These are phyloP conservation scores for Cenchrus americanus DNA, from an alignment of 176 grass and related monocot genomes.

Conservation along the genomic window DNA sequence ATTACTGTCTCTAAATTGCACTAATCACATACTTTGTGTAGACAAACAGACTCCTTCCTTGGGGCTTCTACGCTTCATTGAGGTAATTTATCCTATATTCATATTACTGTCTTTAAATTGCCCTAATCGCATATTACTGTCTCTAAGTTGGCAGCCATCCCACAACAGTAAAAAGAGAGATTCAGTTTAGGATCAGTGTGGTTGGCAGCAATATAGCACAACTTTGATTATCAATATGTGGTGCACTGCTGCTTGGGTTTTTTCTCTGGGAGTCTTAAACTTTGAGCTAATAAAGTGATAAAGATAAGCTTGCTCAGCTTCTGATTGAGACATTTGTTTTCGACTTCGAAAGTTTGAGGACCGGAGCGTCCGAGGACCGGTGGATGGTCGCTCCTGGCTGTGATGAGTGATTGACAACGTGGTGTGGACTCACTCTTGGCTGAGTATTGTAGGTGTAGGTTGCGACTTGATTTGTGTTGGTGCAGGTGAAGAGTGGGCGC, in stretches of 20 bases:
- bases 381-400: too few relatives aligned
- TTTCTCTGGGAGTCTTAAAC: not conserved
- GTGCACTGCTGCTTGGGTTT: constrained; percentile 15
- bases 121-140: too few relatives aligned
- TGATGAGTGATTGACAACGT: too few relatives aligned
- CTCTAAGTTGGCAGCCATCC: constrained; percentile 36
- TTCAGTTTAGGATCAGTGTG: not conserved
- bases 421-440: too few relatives aligned
- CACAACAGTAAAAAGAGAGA: constrained; percentile 13
- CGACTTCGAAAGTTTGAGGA: too few relatives aligned
- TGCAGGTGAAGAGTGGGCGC: too few relatives aligned
- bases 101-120: too few relatives aligned
- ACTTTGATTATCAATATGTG: not conserved
- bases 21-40: constrained; percentile 40
- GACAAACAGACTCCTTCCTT: constrained; percentile 70
- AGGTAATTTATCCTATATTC: constrained; percentile 47
- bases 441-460: too few relatives aligned
- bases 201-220: constrained; percentile 6
- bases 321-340: too few relatives aligned
- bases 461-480: too few relatives aligned
- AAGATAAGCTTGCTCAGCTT: too few relatives aligned
- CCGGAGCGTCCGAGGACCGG: too few relatives aligned
- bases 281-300: constrained; percentile 8
- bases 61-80: constrained; percentile 62
- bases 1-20: not conserved